Evolutionary conservation across 768 basidiomycete genomes (phyloP).

Genomic region (Trametes elegans): DNA sequence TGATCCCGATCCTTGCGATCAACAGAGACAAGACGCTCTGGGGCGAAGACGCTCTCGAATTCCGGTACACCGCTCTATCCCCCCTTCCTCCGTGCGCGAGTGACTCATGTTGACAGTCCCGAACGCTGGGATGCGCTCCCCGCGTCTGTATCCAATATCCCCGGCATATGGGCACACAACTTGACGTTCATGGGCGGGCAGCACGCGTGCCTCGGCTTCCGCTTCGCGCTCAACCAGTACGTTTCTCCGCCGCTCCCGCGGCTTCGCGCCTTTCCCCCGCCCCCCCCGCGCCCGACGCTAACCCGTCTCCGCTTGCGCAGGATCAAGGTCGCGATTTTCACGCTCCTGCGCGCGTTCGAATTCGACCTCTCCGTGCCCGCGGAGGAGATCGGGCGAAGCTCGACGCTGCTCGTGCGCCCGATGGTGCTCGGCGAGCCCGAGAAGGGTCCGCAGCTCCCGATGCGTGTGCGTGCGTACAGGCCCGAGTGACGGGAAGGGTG

Average conservation of each 20-base stretch:
- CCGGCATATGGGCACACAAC: slow-evolving; percentile 59
- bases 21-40: slow-evolving; percentile 54
- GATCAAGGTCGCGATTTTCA: slow-evolving; percentile 32
- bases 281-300: not conserved
- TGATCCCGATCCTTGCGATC: slow-evolving; percentile 50
- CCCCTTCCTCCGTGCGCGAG: not conserved
- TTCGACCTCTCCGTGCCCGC: slow-evolving; percentile 29
- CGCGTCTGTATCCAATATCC: slow-evolving; percentile 43
- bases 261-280: slow-evolving; percentile 7
- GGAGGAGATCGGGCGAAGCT: slow-evolving; percentile 21
- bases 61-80: slow-evolving; percentile 42
- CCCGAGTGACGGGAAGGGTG: not conserved
- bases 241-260: slow-evolving; percentile 24
- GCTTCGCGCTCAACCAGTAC: slow-evolving; percentile 60
- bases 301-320: no score
- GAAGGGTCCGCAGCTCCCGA: slow-evolving; percentile 21
- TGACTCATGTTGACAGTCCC: slow-evolving; percentile 44
- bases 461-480: slow-evolving; percentile 13
- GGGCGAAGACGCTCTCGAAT: slow-evolving; percentile 60
- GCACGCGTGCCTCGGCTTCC: slow-evolving; percentile 63
- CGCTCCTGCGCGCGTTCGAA: slow-evolving; percentile 29
- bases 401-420: slow-evolving; percentile 23
- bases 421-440: slow-evolving; percentile 15
- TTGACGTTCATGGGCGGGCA: slow-evolving; percentile 65
- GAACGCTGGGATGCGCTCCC: slow-evolving; percentile 61